Evolutionary conservation across 768 basidiomycete genomes (phyloP).

Genomic region (Albatrellus ellisii): DNA sequence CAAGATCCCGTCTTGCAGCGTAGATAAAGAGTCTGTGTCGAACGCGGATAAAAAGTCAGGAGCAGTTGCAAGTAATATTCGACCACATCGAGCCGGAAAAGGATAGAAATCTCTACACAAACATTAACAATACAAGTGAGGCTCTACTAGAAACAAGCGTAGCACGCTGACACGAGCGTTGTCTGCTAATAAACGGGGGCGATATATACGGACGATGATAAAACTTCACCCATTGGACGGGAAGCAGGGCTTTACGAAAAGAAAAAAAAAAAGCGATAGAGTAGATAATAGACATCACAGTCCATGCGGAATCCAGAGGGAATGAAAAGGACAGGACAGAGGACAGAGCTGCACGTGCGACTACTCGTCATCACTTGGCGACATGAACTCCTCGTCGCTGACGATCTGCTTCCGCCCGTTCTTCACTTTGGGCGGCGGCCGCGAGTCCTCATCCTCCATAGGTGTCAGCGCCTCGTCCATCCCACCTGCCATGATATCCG

Average conservation of each 20-base stretch:
- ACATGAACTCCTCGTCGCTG: conserved; percentile 54
- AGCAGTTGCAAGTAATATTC: too few species aligned
- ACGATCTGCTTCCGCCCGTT: conserved; percentile 58
- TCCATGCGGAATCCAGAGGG: conserved; percentile 1
- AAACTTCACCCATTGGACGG: not conserved
- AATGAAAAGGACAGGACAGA: not conserved
- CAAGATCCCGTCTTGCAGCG: too few species aligned
- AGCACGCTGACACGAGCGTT: too few species aligned
- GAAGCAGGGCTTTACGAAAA: not conserved
- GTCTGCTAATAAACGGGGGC: too few species aligned
- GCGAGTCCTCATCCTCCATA: conserved; percentile 66
- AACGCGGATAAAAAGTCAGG: too few species aligned
- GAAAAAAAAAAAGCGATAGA: conserved; percentile 1
- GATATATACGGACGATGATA: not conserved
- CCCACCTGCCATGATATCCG: conserved; percentile 26
- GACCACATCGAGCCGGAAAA: too few species aligned
- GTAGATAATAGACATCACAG: not conserved
- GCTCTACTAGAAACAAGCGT: too few species aligned
- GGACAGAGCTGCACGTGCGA: not conserved
- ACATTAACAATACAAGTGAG: too few species aligned
- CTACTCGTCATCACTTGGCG: conserved; percentile 64
- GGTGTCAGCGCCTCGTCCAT: conserved; percentile 64
- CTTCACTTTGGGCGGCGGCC: conserved; percentile 44
- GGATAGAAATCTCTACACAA: too few species aligned
- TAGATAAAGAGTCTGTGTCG: too few species aligned